Evolutionary conservation across 2,329 filamentous ascomycete genomes (phyloP).

Genomic region (Didymella lethalis): DNA sequence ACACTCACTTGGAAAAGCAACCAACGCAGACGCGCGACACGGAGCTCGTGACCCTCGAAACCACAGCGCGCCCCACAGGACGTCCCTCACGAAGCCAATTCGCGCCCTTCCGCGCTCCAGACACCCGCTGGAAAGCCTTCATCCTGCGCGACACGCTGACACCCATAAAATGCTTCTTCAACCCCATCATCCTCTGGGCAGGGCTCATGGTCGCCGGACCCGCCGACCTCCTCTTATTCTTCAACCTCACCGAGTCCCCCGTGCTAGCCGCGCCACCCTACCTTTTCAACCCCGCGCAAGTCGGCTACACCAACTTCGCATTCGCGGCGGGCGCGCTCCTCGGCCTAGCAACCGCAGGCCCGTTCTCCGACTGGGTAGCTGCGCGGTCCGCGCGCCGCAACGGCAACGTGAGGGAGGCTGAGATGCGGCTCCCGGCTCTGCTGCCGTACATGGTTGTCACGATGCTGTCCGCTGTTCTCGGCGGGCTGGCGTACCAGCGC

Average conservation of each 20-base stretch:
- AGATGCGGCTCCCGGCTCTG: slow-evolving; percentile 61
- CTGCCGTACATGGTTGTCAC: slow-evolving; percentile 61
- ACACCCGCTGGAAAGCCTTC: slow-evolving; percentile 52
- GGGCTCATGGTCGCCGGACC: slow-evolving; percentile 47
- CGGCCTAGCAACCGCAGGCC: slow-evolving; percentile 63
- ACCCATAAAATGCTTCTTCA: slow-evolving; percentile 55
- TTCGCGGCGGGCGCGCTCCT: slow-evolving; percentile 61
- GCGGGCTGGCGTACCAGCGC: slow-evolving; percentile 58
- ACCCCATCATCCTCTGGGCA: slow-evolving; percentile 54
- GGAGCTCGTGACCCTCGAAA: slow-evolving; percentile 32
- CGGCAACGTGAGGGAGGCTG: slow-evolving; percentile 63
- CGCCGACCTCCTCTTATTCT: slow-evolving; percentile 57
- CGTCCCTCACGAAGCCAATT: slow-evolving; percentile 52
- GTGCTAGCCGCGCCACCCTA: slow-evolving; percentile 58
- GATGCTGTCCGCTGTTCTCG: slow-evolving; percentile 58
- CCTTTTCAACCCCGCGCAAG: slow-evolving; percentile 53
- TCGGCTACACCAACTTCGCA: slow-evolving; percentile 60
- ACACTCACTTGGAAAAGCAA: slow-evolving; percentile 41
- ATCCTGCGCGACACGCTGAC: slow-evolving; percentile 53
- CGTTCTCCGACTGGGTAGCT: slow-evolving; percentile 65
- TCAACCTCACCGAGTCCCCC: slow-evolving; percentile 61
- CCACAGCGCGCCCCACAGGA: slow-evolving; percentile 41
- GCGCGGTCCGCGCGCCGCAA: slow-evolving; percentile 62
- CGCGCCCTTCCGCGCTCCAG: slow-evolving; percentile 48
- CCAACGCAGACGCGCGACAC: slow-evolving; percentile 5